These are phyloP conservation scores for Discostella stelligera DNA, from an alignment of 352 stramenopile genomes.

Conservation along the genomic window DNA sequence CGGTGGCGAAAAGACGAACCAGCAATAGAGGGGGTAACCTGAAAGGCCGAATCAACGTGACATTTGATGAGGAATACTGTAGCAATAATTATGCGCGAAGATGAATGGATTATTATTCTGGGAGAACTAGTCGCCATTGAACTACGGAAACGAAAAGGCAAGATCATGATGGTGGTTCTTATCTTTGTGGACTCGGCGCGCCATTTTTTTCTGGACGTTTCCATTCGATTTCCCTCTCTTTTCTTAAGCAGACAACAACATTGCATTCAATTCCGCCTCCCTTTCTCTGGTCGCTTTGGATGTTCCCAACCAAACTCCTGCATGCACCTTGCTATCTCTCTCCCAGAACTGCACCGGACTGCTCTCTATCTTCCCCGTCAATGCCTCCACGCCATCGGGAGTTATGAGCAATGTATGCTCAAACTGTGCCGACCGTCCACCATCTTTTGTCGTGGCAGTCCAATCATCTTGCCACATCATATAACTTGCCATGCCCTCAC, in stretches of 20 bases:
- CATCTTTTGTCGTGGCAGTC: constrained; percentile 94
- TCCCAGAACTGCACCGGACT: constrained; percentile 86
- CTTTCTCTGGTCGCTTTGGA: constrained; percentile 41
- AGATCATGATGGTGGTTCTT: neutral
- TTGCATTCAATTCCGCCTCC: constrained; percentile 50
- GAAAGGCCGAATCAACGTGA: neutral
- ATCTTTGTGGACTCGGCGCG: too few relatives aligned
- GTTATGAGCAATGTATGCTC: constrained; percentile 97
- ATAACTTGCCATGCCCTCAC: constrained; percentile 84
- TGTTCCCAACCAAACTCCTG: constrained; percentile 76
- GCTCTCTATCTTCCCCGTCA: constrained; percentile 87
- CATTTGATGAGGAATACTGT: neutral
- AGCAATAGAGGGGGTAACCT: neutral
- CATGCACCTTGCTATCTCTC: constrained; percentile 70
- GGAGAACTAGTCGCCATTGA: neutral
- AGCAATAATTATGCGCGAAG: neutral
- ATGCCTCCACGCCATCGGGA: constrained; percentile 89
- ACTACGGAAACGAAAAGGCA: too few relatives aligned
- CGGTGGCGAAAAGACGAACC: neutral
- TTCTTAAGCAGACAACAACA: neutral
- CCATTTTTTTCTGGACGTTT: too few relatives aligned
- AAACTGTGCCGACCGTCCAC: constrained; percentile 91
- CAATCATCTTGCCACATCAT: constrained; percentile 93
- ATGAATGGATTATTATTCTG: neutral
- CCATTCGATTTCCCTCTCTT: neutral